Evolutionary conservation across 495 filamentous ascomycete genomes (phyloP), one percentile per base, ranked within the genome.

Genomic region (Aspergillus kassunensis): DNA sequence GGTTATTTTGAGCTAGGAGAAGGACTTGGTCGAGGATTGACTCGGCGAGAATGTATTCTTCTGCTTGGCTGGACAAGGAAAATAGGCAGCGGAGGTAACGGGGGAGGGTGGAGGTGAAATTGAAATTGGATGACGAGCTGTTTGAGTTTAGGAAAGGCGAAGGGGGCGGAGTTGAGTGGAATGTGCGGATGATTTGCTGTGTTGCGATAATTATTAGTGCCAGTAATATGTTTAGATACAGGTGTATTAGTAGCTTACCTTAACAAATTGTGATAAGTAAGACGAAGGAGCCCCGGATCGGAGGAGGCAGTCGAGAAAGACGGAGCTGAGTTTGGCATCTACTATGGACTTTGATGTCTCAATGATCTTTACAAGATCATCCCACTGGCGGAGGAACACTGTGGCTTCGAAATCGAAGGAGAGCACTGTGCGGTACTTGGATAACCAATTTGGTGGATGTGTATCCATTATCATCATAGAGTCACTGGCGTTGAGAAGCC

Each of bases 361-460:
- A 25, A 91, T 75, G 10, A 89, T 77, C 5, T 68, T 64, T 25
- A 75, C 72, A n/a, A 91, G 64, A 44, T 73, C 74, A 52, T 85
- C 79, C 87, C 87, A 92, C 15, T 78, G 68, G 54, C 83, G 79
- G 5, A 96, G 69, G 15, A 73, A 70, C 19, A 83, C 69, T 10
- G 82, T 78, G n/a, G 81, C 85, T 70, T 93, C 90, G 55, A 93
- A 86, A 54, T 90, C 84, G 58, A 88, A 86, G 1, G 81, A 77
- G 5, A 90, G 64, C 10, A 92, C 68, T 18, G 76, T 75, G 29
- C 78, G 73, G 47, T 89, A 75, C 57, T 87, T 90, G 8, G 71
- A 63, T 18, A 73, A 59, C 48, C 88, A 73, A 57, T 18, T 73
- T 59, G 25, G 15, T 0, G 25, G 48, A n/a, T 39, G 11, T n/a